phyloP scores from a whole-genome alignment of 2,329 filamentous ascomycete species.

The Shiraia sp. region DNA sequence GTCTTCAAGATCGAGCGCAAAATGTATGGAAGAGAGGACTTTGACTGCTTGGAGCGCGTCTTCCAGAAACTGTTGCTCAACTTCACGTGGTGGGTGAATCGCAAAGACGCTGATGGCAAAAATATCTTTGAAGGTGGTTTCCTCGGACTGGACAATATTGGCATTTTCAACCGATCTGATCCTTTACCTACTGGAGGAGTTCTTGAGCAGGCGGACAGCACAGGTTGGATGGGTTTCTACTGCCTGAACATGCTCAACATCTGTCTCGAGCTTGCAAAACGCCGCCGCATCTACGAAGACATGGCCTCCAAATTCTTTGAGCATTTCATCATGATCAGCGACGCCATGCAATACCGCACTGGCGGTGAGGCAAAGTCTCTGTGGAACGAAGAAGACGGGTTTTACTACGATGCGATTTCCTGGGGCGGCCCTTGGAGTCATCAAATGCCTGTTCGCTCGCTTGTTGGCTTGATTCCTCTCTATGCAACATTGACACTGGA shows the following conservation, averaged over 20 bases:
- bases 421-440: slow-evolving; percentile 94
- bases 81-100: slow-evolving; percentile 99
- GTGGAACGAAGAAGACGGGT: slow-evolving; percentile 96
- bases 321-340: slow-evolving; percentile 96
- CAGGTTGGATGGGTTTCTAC: slow-evolving; percentile 99
- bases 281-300: slow-evolving; percentile 93
- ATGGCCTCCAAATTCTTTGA: slow-evolving; percentile 98
- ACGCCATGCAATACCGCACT: slow-evolving; percentile 81
- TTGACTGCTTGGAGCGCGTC: slow-evolving; percentile 93
- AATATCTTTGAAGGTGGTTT: slow-evolving; percentile 98
- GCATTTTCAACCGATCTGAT: slow-evolving; percentile 94
- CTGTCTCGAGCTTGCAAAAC: slow-evolving; percentile 89
- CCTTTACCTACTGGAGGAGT: slow-evolving; percentile 91
- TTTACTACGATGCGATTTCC: slow-evolving; percentile 98
- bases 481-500: slow-evolving; percentile 92
- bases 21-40: slow-evolving; percentile 90
- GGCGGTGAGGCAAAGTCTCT: slow-evolving; percentile 76
- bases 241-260: slow-evolving; percentile 97
- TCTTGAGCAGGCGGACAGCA: slow-evolving; percentile 95
- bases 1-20: slow-evolving; percentile 99
- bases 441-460: slow-evolving; percentile 86
- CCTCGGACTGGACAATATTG: slow-evolving; percentile 94
- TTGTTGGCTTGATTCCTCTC: slow-evolving; percentile 90
- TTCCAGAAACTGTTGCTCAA: slow-evolving; percentile 96
- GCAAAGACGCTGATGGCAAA: slow-evolving; percentile 91